Base-by-base conservation (phyloP, 2,329 filamentous ascomycete species). In the Ophiocordyceps sinensis region DNA sequence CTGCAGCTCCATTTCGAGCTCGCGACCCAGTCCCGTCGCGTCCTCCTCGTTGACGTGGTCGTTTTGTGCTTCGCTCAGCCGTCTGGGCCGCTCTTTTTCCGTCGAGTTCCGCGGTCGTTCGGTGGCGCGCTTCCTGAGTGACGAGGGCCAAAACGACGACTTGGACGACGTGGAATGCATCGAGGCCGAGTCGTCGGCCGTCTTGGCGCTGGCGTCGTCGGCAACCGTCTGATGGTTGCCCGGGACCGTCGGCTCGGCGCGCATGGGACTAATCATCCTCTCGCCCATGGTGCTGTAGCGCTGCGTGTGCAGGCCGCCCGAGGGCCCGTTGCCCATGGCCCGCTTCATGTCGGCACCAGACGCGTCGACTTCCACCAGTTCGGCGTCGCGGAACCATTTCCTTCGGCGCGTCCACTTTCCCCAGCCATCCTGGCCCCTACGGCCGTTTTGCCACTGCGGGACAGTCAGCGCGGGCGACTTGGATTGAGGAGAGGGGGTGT, bases 351-450 rank as follows among this genome's bases (percentile, higher is more conserved):
- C 62, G 28, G 65, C 37, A 5, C 57, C 44, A 2, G 46, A 30
- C 53, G 56, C 56, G 17, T 66, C 62, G 10, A 81, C 65, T 55
- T 98, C 91, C 29, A 95, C 85, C 4, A 98, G 74, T 63, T 98
- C 91, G 10, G 91, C 91, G 56, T 96, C 91, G 32, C 91, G 83
- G 55, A 86, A 91, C 91, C 91, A 98, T 63, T 96, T 95, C 46
- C 91, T 70, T 19, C 91, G 77, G 13, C 91, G 77, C 0, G 91
- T 98, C 71, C 94, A 98, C 43, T 86, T 79, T 34, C 85, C 85
- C 91, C 91, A 98, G 41, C 88, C 85, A 52, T 98, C 91, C 56
- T 76, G 72, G 4, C 85, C 85, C 44, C 86, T 75, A 14, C 84
- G 81, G 15, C 88, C 88, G 50, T 85, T 82, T 57, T 87, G 81